phyloP scores from a whole-genome alignment of 2,329 filamentous ascomycete species.

The Exophiala alcalophila region DNA sequence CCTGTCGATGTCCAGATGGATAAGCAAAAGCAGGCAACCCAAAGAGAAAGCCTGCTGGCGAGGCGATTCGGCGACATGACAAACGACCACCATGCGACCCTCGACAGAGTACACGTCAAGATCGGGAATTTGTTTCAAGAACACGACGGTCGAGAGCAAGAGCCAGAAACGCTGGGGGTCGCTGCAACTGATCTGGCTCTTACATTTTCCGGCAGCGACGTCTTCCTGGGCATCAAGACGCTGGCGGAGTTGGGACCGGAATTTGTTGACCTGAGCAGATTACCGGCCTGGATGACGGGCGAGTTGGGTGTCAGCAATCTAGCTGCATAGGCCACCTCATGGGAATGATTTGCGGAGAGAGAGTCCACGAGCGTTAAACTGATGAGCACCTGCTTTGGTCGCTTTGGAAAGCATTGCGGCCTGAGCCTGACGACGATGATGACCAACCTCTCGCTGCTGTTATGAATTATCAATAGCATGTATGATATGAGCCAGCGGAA shows the following conservation, averaged over 20 bases:
- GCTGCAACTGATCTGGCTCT: constrained; percentile 42
- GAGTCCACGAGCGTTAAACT: too few species aligned
- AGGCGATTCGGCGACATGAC: constrained; percentile 24
- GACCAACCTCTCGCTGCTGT: too few species aligned
- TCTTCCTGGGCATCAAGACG: constrained; percentile 75
- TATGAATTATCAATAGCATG: too few species aligned
- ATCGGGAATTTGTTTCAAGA: constrained; percentile 9
- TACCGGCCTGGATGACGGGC: constrained; percentile 90
- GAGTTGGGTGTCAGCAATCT: constrained; percentile 77
- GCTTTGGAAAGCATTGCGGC: too few species aligned
- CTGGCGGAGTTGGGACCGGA: constrained; percentile 66
- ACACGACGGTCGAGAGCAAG: neutral
- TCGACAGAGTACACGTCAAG: constrained; percentile 26
- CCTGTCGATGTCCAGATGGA: constrained; percentile 8
- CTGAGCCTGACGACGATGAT: too few species aligned
- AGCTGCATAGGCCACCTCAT: constrained; percentile 50
- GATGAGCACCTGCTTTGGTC: too few species aligned
- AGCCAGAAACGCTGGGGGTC: neutral
- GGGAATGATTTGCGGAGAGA: too few species aligned
- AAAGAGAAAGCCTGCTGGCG: constrained; percentile 8
- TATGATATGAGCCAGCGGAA: too few species aligned
- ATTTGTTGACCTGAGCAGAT: constrained; percentile 66
- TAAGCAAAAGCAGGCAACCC: neutral
- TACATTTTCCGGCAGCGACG: constrained; percentile 70
- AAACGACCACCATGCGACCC: constrained; percentile 19